A percentile compares a stretch with the other conserved stretches of the same genome.
phyloP scores from a whole-genome alignment of 805 yeast species.

The Metschnikowia koreensis region DNA sequence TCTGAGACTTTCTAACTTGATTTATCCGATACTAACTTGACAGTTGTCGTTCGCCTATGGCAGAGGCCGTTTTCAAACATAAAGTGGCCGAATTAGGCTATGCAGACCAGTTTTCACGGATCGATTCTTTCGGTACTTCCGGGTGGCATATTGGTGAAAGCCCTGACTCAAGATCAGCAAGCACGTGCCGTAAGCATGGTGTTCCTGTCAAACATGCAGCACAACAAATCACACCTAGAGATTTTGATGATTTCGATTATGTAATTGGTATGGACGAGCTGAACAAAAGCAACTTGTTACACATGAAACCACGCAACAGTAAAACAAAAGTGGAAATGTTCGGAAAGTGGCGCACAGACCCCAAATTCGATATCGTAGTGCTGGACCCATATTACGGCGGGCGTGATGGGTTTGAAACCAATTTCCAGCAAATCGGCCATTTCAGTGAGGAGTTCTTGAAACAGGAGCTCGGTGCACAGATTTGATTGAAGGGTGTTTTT shows the following conservation, averaged over 20 bases:
- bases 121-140: constrained; percentile 89
- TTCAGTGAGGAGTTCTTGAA: constrained; percentile 71
- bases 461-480: constrained; percentile 36
- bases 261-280: constrained; percentile 70
- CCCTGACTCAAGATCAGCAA: constrained; percentile 74
- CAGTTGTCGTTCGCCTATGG: constrained; percentile 96
- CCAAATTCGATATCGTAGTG: constrained; percentile 52
- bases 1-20: neutral
- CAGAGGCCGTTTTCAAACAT: constrained; percentile 84
- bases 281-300: constrained; percentile 50
- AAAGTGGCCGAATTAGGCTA: constrained; percentile 53
- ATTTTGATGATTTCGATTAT: constrained; percentile 62
- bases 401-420: constrained; percentile 72
- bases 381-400: constrained; percentile 96
- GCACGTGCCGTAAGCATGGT: constrained; percentile 65
- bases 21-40: constrained; percentile 19
- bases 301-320: constrained; percentile 50
- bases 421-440: constrained; percentile 70
- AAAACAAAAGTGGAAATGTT: constrained; percentile 58
- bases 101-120: constrained; percentile 43
- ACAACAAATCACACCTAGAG: constrained; percentile 56
- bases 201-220: constrained; percentile 75
- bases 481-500: too few species aligned
- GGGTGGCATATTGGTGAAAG: constrained; percentile 79
- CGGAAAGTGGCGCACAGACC: constrained; percentile 74